phyloP scores from a whole-genome alignment of 2,329 filamentous ascomycete species.

The Scedosporium dehoogii region DNA sequence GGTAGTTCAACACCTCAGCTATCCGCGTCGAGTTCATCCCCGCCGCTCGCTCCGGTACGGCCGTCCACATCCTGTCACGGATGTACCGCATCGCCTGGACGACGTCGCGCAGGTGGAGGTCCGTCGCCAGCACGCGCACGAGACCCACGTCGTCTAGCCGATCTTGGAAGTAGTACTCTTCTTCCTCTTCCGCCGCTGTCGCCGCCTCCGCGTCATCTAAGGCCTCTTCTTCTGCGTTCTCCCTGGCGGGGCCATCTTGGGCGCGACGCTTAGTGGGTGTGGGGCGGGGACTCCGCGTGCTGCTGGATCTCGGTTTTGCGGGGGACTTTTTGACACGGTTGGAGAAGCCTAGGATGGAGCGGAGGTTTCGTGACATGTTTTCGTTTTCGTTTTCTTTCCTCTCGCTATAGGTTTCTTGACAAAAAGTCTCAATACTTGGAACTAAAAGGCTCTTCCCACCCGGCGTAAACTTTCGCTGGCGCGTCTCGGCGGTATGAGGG shows the following conservation, averaged over 20 bases:
- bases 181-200: conserved; percentile 14
- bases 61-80: conserved; percentile 51
- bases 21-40: conserved; percentile 57
- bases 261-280: conserved; percentile 11
- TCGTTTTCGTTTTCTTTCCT: neutral
- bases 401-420: neutral
- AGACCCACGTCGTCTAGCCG: conserved; percentile 50
- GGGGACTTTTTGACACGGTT: conserved; percentile 23
- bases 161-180: conserved; percentile 23
- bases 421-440: too few relatives aligned
- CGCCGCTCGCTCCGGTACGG: conserved; percentile 44
- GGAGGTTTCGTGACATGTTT: conserved; percentile 23
- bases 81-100: conserved; percentile 57
- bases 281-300: conserved; percentile 9
- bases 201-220: neutral
- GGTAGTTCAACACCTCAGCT: conserved; percentile 53
- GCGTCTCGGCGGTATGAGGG: neutral
- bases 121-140: conserved; percentile 41
- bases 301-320: conserved; percentile 10
- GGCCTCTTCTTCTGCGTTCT: neutral
- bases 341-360: conserved; percentile 26
- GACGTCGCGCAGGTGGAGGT: conserved; percentile 49
- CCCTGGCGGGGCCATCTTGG: conserved; percentile 13
- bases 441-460: too few relatives aligned
- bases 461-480: neutral